Evolutionary conservation across 208 protist genomes (phyloP).

Genomic region (Sergeia podlipaevii): DNA sequence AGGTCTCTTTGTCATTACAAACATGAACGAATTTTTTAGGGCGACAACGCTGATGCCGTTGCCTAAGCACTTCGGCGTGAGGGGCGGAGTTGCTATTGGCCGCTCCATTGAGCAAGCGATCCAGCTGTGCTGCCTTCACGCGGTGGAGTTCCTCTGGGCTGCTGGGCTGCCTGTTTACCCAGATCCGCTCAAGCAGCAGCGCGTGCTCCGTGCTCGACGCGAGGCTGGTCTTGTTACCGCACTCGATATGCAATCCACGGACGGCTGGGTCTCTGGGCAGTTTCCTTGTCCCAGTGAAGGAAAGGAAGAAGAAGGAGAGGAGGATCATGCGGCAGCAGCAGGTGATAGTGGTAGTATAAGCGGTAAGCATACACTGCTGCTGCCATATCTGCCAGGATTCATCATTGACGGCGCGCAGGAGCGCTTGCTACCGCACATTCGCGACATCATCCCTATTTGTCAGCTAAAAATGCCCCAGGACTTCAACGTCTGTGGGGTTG

Average conservation of each 20-base stretch:
- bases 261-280: no score
- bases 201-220: constrained; percentile 37
- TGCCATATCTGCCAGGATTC: constrained; percentile 60
- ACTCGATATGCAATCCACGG: constrained; percentile 23
- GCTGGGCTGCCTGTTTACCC: constrained; percentile 50
- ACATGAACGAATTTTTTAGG: constrained; percentile 60
- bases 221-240: constrained; percentile 24
- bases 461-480: constrained; percentile 60
- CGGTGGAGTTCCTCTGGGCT: constrained; percentile 57
- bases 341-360: neutral
- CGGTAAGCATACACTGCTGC: neutral
- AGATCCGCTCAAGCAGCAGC: constrained; percentile 30
- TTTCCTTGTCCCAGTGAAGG: constrained; percentile 18
- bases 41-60: constrained; percentile 70
- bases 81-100: constrained; percentile 62
- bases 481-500: constrained; percentile 49
- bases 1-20: constrained; percentile 67
- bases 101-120: constrained; percentile 48
- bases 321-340: neutral
- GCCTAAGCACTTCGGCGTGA: constrained; percentile 49
- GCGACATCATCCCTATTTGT: constrained; percentile 39
- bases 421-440: constrained; percentile 43
- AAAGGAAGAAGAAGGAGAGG: neutral
- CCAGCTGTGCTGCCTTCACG: constrained; percentile 63
- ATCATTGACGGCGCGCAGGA: constrained; percentile 45